These are phyloP conservation scores for Hypoxylon perforatum DNA, from an alignment of 495 filamentous ascomycete species.

Conservation along the genomic window DNA sequence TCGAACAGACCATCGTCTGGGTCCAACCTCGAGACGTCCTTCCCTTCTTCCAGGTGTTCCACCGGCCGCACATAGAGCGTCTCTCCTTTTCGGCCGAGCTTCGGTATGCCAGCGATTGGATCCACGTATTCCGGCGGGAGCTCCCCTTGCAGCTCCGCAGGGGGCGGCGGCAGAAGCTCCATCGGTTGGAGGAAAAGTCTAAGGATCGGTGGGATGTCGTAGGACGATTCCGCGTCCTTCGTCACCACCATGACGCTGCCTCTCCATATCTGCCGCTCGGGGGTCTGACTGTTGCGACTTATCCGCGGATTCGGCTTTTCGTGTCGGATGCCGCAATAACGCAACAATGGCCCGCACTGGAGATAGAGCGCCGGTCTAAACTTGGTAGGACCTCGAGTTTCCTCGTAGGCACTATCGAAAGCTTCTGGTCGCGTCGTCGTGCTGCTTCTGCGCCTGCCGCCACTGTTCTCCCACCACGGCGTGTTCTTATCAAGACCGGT, in stretches of 20 bases:
- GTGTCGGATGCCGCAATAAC: slow-evolving; percentile 83
- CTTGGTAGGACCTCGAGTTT: slow-evolving; percentile 66
- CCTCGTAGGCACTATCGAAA: slow-evolving; percentile 62
- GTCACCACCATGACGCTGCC: slow-evolving; percentile 96
- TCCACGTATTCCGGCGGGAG: slow-evolving; percentile 86
- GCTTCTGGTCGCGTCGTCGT: slow-evolving; percentile 54
- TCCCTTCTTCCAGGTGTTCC: slow-evolving; percentile 78
- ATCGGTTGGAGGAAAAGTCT: slow-evolving; percentile 87
- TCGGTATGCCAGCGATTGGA: slow-evolving; percentile 86
- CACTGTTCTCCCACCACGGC: slow-evolving; percentile 65
- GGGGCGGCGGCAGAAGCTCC: slow-evolving; percentile 85
- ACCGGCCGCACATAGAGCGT: slow-evolving; percentile 86
- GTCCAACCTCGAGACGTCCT: slow-evolving; percentile 79
- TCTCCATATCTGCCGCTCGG: slow-evolving; percentile 84
- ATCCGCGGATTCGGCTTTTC: slow-evolving; percentile 54
- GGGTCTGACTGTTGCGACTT: slow-evolving; percentile 47
- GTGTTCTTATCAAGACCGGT: slow-evolving; percentile 52
- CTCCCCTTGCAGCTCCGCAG: slow-evolving; percentile 71
- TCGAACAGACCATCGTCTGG: slow-evolving; percentile 87
- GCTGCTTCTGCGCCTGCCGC: slow-evolving; percentile 52
- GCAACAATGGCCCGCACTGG: slow-evolving; percentile 87
- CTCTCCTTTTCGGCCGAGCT: slow-evolving; percentile 80
- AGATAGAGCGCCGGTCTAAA: slow-evolving; percentile 88
- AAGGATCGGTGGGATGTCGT: slow-evolving; percentile 79
- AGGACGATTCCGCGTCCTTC: slow-evolving; percentile 79